Evolutionary conservation across 768 basidiomycete genomes (phyloP), one percentile per base, ranked within the genome.

Genomic region (Lactarius evosmus): DNA sequence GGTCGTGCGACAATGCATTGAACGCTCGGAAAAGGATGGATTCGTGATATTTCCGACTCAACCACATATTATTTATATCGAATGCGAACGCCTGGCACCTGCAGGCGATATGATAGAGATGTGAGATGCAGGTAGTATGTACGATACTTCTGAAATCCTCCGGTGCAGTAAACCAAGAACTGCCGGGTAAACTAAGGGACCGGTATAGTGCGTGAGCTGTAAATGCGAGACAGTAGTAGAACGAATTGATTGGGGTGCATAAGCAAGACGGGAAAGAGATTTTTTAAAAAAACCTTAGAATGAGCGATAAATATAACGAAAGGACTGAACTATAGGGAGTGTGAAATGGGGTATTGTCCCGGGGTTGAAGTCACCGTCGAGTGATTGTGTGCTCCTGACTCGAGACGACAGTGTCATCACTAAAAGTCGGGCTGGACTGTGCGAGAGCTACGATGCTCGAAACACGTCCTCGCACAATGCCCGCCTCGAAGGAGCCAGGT

Each of bases 1-100:
- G 9, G 87, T 93, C 51, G 91, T 92, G 25, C n/a, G n/a, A n/a
- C n/a, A 90, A 89, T 72, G 74, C 83, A 41, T 91, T 87, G 74
- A 93, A 92, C 75, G 80, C 85, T 46, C 83, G 80, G 62, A 81
- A 46, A 41, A 19, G 38, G 38, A 38, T 17, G 6, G 16, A 38
- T 16, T 38, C 16, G 16, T 38, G 16, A 17, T 34, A 34, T 17
- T 38, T 38, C 38, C 16, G 12, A 22, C n/a, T 44, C 41, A 5
- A 46, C 44, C n/a, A 49, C 5, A 41, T 8, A 46, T 49, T 49
- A 49, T 49, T 27, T 49, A 49, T 46, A 46, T 14, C 12, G 44
- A 46, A 46, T 49, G 46, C 25, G 46, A 49, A 25, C 6, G 46
- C 46, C 46, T 14, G 46, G 11, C 46, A 49, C 46, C 46, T 12